A percentile compares a stretch with the other conserved stretches of the same genome.
Conservation (phyloP, 2,329 filamentous ascomycete genomes). For the Dendryphion nanum region DNA sequence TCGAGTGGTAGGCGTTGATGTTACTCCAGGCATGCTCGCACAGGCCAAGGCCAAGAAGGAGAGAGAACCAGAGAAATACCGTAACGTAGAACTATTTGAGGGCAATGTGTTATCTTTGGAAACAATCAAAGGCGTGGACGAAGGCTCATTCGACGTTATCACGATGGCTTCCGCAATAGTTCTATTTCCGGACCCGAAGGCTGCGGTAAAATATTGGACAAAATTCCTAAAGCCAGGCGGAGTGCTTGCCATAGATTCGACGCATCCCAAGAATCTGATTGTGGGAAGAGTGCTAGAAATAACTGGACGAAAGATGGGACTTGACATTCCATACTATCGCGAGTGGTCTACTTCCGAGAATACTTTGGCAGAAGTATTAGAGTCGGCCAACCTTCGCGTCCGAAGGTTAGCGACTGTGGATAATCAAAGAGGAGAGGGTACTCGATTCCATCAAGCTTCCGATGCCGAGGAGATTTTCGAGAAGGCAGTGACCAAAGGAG, state of each 20-base stretch:
- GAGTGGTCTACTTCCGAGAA: conserved; percentile 34
- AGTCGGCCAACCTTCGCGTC: conserved; percentile 36
- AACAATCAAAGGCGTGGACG: conserved; percentile 20
- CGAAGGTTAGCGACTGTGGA: conserved; percentile 30
- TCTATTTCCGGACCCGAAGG: conserved; percentile 38
- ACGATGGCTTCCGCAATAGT: conserved; percentile 43
- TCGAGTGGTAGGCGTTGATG: conserved; percentile 42
- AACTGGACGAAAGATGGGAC: conserved; percentile 30
- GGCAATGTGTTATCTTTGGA: conserved; percentile 40
- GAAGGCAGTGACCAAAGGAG: conserved; percentile 27
- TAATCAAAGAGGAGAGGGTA: conserved; percentile 33
- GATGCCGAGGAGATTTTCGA: conserved; percentile 38
- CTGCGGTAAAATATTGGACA: conserved; percentile 39
- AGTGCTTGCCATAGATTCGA: conserved; percentile 38
- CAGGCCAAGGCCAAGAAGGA: conserved; percentile 33
- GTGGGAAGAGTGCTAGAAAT: conserved; percentile 40
- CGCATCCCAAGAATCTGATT: conserved; percentile 38
- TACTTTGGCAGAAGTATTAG: conserved; percentile 30
- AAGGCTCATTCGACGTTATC: conserved; percentile 34
- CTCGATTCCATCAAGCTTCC: conserved; percentile 24
- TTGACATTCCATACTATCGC: conserved; percentile 38
- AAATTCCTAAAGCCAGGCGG: conserved; percentile 43
- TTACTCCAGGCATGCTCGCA: conserved; percentile 42
- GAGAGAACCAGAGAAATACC: conserved; percentile 22
- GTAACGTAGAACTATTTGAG: conserved; percentile 34